Conservation (phyloP, 164 flowering plant species). For the Umbilicus rupestris region DNA sequence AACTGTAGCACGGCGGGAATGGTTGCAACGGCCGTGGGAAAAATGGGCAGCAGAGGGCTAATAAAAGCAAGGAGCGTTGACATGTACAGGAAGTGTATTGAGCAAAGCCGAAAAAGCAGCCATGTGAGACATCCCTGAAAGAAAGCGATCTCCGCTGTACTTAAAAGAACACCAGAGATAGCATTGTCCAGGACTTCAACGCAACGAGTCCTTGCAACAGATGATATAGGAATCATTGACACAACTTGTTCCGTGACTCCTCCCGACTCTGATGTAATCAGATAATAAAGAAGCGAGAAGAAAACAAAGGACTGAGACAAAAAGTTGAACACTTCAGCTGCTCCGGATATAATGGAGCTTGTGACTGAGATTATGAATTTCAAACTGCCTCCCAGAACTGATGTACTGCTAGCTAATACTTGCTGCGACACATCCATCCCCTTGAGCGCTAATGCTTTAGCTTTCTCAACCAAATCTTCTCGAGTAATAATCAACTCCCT, state of each 20-base stretch:
- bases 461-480: constrained; percentile 71
- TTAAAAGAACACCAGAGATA: constrained; percentile 74
- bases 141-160: constrained; percentile 77
- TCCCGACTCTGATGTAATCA: constrained; percentile 89
- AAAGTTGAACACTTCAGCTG: constrained; percentile 77
- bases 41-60: constrained; percentile 70
- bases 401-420: constrained; percentile 53
- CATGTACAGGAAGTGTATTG: constrained; percentile 81
- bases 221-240: constrained; percentile 64
- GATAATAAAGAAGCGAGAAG: constrained; percentile 79
- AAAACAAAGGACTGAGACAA: constrained; percentile 77
- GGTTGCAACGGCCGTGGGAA: constrained; percentile 73
- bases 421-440: constrained; percentile 63
- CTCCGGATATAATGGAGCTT: constrained; percentile 67
- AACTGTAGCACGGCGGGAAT: constrained; percentile 71
- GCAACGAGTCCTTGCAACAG: constrained; percentile 43
- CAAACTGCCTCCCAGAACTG: constrained; percentile 62
- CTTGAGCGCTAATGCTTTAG: constrained; percentile 65
- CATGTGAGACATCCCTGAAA: constrained; percentile 92
- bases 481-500: constrained; percentile 54
- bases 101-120: constrained; percentile 75
- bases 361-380: constrained; percentile 49
- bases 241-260: constrained; percentile 90
- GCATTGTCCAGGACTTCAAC: constrained; percentile 88
- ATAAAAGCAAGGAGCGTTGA: constrained; percentile 74